Base-by-base conservation (phyloP, 768 basidiomycete genomes). In the Multifurca ochricompacta region DNA sequence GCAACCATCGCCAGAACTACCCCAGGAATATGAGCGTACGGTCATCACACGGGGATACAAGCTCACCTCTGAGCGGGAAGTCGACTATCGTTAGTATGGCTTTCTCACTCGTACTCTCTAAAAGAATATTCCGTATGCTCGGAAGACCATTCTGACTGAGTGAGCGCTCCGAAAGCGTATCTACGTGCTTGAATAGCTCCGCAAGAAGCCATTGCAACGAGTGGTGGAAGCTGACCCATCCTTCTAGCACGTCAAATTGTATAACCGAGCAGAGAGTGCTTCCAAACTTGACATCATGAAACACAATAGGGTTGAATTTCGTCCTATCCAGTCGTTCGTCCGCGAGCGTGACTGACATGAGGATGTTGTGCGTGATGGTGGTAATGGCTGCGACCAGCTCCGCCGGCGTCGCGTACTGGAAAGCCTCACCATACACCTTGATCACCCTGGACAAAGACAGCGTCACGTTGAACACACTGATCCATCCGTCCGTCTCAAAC, bases 401-500 rank as follows among this genome's bases (percentile, higher is more conserved):
- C 2, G 77, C 72, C 0, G 77, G 68, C 0, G 74, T 75, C 1
- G 81, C 75, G 45, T 73, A 72, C n/a, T 76, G 69, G 65, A 85
- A 95, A 0, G 88, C 85, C 61, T 89, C 88, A 6, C 93, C 94
- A 57, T 91, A 90, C 1, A 85, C 85, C 65, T 91, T 89, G 73
- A 91, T 89, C 36, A 91, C 82, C 40, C 91, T 83, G 6, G 88
- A 87, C 23, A 99, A 71, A 31, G 91, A 93, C 9, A 95, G 79
- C 6, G 92, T 93, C 21, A 97, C 87, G 62, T 94, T 93, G 70
- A 98, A 98, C 13, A 96, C 91, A 62, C 85, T 89, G 58, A 96
- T 91, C 95, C 94, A 96, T 18, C 87, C 86, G 60, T 99, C 96
- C 28, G 87, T 87, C 71, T 99, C 96, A 71, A 89, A 99, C 68